phyloP scores from a whole-genome alignment of 202 grass and related monocot species.

The Carex arenaria region DNA sequence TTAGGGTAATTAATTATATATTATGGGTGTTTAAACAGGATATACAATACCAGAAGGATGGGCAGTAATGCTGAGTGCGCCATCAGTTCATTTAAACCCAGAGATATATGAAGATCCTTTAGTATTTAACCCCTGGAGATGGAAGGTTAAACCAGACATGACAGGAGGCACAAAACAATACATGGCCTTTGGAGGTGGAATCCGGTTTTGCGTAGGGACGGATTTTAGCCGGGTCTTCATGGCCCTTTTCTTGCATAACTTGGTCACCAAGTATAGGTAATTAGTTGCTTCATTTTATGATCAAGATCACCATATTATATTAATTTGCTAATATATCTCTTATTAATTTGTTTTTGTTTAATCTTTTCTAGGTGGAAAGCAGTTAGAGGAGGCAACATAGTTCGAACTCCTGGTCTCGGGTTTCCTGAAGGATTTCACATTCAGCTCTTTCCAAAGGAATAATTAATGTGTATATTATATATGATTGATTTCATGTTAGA shows the following conservation, averaged over 20 bases:
- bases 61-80: constrained; percentile 68
- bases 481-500: background rate
- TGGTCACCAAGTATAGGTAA: constrained; percentile 77
- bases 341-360: background rate
- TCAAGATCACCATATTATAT: background rate
- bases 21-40: constrained; percentile 25
- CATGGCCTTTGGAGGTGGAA: constrained; percentile 69
- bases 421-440: constrained; percentile 66
- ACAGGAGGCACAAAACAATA: constrained; percentile 65
- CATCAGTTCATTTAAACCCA: constrained; percentile 62
- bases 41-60: constrained; percentile 80
- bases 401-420: constrained; percentile 59
- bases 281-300: background rate
- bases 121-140: constrained; percentile 68
- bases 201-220: constrained; percentile 64
- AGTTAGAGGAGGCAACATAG: constrained; percentile 61
- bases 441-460: constrained; percentile 51
- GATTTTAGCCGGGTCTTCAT: constrained; percentile 68
- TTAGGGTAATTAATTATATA: background rate
- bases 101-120: constrained; percentile 74
- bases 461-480: background rate
- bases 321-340: background rate
- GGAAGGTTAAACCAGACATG: constrained; percentile 63
- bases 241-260: constrained; percentile 61
- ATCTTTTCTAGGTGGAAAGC: constrained; percentile 36